A percentile compares a stretch with the other conserved stretches of the same genome.
Conservation (phyloP, 768 basidiomycete species). For the Tylopilus balloui region DNA sequence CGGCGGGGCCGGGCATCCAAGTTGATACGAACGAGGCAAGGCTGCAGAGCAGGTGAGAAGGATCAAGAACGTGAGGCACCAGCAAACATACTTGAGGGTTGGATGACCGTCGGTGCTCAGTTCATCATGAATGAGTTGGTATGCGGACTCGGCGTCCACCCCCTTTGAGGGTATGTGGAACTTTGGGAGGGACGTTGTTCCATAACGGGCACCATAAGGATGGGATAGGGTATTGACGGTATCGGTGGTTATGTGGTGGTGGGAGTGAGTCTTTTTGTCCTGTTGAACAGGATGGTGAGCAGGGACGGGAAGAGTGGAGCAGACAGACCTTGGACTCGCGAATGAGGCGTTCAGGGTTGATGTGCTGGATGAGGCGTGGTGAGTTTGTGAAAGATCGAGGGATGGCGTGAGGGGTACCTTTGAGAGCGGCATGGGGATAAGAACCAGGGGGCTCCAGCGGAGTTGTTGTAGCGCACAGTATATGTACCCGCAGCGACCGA, state of each 20-base stretch:
- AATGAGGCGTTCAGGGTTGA: conserved; percentile 66
- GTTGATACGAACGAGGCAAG: conserved; percentile 67
- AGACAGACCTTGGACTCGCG: conserved; percentile 46
- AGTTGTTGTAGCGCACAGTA: no score
- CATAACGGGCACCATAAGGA: conserved; percentile 61
- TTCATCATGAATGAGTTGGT: conserved; percentile 64
- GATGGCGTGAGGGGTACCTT: conserved; percentile 37
- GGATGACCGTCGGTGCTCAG: conserved; percentile 52
- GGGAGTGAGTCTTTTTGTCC: conserved; percentile 42
- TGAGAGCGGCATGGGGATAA: conserved; percentile 50
- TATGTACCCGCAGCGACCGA: no score
- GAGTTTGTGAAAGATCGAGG: neutral
- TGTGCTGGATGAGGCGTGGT: conserved; percentile 39
- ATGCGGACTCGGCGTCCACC: conserved; percentile 44
- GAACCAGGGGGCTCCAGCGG: neutral
- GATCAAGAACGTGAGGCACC: neutral
- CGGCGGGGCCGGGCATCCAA: conserved; percentile 51
- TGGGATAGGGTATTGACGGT: conserved; percentile 34
- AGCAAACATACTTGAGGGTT: conserved; percentile 41
- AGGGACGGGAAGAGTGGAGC: neutral
- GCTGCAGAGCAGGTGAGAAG: conserved; percentile 17
- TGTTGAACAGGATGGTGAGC: conserved; percentile 19
- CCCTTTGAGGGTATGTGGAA: conserved; percentile 63
- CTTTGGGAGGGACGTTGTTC: conserved; percentile 66
- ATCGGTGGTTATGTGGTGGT: conserved; percentile 34